Conservation (phyloP, 2,329 filamentous ascomycete genomes). For the Elsinoe ampelina region DNA sequence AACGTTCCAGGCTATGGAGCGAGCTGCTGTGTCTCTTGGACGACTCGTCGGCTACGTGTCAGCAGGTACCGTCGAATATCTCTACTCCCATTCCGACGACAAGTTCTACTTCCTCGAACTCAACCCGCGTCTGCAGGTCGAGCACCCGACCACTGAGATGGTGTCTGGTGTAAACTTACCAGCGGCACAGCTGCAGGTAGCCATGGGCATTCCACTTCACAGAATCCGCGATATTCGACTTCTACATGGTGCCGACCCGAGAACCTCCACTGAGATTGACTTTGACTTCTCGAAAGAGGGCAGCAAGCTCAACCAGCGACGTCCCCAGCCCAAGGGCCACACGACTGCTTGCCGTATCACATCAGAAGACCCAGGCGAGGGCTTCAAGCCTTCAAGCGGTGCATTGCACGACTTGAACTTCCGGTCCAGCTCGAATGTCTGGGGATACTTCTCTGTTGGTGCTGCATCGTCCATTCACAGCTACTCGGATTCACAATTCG, state of each 20-base stretch:
- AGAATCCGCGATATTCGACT: constrained; percentile 92
- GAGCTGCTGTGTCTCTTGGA: constrained; percentile 87
- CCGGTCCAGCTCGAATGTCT: constrained; percentile 95
- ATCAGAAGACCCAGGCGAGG: constrained; percentile 95
- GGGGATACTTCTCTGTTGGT: constrained; percentile 99
- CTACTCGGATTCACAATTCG: constrained; percentile 98
- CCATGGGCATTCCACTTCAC: constrained; percentile 95
- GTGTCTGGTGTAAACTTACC: constrained; percentile 95
- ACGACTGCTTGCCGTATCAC: constrained; percentile 98
- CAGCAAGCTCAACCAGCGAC: constrained; percentile 74
- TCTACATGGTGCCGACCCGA: constrained; percentile 89
- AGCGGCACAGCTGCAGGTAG: constrained; percentile 94
- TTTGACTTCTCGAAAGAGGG: constrained; percentile 88
- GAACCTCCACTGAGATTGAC: constrained; percentile 78
- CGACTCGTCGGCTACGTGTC: constrained; percentile 96
- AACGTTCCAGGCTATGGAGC: constrained; percentile 95
- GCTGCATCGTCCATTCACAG: constrained; percentile 96
- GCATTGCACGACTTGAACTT: constrained; percentile 99
- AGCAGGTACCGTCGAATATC: constrained; percentile 95
- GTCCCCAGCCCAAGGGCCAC: constrained; percentile 89
- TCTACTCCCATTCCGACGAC: constrained; percentile 95
- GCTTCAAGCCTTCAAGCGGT: constrained; percentile 98
- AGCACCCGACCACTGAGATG: constrained; percentile 99
- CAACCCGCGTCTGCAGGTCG: constrained; percentile 97
- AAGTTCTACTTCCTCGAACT: constrained; percentile 99